Evolutionary conservation across 257 asterid species (phyloP).

Genomic region (Rubia yunnanensis): DNA sequence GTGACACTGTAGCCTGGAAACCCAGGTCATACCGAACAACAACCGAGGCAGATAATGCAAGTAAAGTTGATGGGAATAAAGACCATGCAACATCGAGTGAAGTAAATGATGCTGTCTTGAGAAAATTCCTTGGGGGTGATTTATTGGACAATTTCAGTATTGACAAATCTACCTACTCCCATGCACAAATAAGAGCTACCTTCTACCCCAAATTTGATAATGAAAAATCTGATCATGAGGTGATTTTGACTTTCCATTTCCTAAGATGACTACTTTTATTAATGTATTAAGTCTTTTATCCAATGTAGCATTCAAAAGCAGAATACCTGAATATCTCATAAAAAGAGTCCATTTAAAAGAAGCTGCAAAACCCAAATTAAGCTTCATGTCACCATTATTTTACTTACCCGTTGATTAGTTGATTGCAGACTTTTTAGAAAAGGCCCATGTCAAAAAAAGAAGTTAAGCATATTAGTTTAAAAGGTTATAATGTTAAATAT

Average conservation of each 20-base stretch:
- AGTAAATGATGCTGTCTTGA: slow-evolving; percentile 33
- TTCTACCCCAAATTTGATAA: slow-evolving; percentile 97
- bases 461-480: not conserved
- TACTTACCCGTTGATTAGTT: not conserved
- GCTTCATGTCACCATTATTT: not conserved
- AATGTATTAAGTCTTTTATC: not conserved
- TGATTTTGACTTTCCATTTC: slow-evolving; percentile 12
- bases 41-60: slow-evolving; percentile 26
- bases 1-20: slow-evolving; percentile 46
- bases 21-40: slow-evolving; percentile 64
- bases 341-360: not conserved
- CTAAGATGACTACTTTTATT: not conserved
- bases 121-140: slow-evolving; percentile 45
- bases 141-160: slow-evolving; percentile 55
- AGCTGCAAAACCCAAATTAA: not conserved
- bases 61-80: slow-evolving; percentile 15
- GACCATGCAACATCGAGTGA: slow-evolving; percentile 30
- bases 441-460: too few species aligned
- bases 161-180: slow-evolving; percentile 63
- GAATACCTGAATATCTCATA: too few species aligned
- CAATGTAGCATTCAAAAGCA: too few species aligned
- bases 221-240: slow-evolving; percentile 98
- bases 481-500: not conserved
- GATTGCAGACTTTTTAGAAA: too few species aligned
- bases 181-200: slow-evolving; percentile 80